Evolutionary conservation across 257 asterid species (phyloP).

Genomic region (Coffea canephora): DNA sequence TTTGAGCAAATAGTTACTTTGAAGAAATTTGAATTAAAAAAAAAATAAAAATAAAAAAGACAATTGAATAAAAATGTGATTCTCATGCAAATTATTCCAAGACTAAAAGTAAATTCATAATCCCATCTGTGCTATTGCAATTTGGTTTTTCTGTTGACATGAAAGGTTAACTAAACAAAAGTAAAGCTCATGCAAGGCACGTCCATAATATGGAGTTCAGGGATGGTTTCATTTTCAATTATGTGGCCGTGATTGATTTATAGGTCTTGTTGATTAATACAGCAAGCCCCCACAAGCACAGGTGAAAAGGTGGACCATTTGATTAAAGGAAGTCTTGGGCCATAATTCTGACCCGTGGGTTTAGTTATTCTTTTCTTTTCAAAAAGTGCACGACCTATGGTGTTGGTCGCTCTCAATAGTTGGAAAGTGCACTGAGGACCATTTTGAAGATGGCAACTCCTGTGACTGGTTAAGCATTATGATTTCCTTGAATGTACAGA

Average conservation of each 20-base stretch:
- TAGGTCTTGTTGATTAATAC: neutral
- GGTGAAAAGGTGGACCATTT: neutral
- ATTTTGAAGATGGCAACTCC: neutral
- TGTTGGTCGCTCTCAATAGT: conserved; percentile 1
- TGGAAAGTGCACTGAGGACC: conserved; percentile 3
- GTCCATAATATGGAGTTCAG: neutral
- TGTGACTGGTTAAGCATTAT: neutral
- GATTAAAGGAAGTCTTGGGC: neutral
- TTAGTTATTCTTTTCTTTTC: neutral
- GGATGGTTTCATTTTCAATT: neutral
- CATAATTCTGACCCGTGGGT: conserved; percentile 1
- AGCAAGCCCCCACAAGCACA: neutral
- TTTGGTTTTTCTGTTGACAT: neutral
- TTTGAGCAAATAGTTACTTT: no score
- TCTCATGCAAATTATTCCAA: neutral
- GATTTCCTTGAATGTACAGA: no score
- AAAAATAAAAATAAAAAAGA: no score
- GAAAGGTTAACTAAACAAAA: neutral
- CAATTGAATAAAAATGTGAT: neutral
- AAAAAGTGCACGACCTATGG: neutral
- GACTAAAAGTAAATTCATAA: no score
- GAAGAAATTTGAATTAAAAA: neutral
- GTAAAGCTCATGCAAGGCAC: neutral
- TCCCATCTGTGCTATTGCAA: neutral
- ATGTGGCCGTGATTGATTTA: neutral